Evolutionary conservation across 345 rosid genomes (phyloP).

Genomic region (Lenwebbia sp.): DNA sequence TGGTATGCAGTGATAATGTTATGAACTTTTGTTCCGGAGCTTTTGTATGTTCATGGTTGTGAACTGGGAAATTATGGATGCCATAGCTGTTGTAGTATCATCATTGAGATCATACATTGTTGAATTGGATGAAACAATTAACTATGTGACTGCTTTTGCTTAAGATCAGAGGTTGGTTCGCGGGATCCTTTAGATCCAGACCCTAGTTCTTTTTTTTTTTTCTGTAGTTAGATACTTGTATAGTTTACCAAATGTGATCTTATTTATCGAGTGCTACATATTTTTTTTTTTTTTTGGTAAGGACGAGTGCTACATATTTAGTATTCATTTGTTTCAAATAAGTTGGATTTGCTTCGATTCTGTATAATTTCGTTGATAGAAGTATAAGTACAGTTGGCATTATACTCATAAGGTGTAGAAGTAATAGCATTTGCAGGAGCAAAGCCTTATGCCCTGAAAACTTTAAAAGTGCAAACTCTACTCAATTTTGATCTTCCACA

Average conservation of each 20-base stretch:
- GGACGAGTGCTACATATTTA: neutral
- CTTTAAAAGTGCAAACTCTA: neutral
- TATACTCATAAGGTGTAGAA: neutral
- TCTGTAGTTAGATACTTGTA: neutral
- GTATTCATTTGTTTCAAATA: neutral
- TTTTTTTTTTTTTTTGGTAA: too few relatives aligned
- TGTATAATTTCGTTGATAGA: neutral
- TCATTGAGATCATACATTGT: neutral
- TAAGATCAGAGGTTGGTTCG: neutral
- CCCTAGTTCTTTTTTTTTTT: neutral
- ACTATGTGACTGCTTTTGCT: neutral
- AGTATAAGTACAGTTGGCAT: neutral
- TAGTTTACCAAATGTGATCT: neutral
- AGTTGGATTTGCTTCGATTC: neutral
- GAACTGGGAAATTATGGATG: neutral
- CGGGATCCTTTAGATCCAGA: neutral
- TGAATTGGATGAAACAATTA: neutral
- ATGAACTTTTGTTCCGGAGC: neutral
- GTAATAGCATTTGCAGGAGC: neutral
- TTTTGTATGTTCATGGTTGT: neutral
- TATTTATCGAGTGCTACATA: neutral
- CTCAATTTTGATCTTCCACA: neutral
- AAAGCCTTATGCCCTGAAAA: neutral
- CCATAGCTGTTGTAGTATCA: neutral
- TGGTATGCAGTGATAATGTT: slow-evolving; percentile 1